Evolutionary conservation across 495 filamentous ascomycete species (phyloP), one percentile per base, ranked within the genome.

Genomic region (Tricharina praecox): DNA sequence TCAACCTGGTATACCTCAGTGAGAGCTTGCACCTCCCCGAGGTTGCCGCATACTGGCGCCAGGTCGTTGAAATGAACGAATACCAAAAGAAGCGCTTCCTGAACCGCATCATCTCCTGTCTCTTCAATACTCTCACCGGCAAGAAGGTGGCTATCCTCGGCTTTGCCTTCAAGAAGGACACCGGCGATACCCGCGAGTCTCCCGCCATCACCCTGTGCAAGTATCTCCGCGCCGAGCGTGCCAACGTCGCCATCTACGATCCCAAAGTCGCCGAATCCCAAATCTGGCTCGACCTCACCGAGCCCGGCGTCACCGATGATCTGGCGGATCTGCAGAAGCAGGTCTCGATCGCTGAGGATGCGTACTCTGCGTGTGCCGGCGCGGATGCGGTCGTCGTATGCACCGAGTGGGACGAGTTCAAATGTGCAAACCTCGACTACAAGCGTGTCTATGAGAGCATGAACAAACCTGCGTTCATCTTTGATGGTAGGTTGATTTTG

Each of bases 81-180:
- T 76, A 75, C 61, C 81, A 86, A 58, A 75, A 79, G 8, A 66
- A 73, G 23, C 73, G 82, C 0, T 85, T 83, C 56, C 67, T 73
- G 0, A 66, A 68, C 39, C 68, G 74, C 13, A 71, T 87, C 5
- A 72, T 85, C 45, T 63, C 64, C 20, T 73, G 75, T 39, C 68
- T 88, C 21, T 78, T 81, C 54, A 75, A 78, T 45, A 81, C 76
- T 3, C 66, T 86, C 0, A 69, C 71, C 1, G 71, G 72, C 15
- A 85, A 85, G 63, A 84, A 81, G 58, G 67, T 88, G 20, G 72
- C 79, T 1, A 58, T 88, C 3, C 68, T 92, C 1, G 84, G 84
- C 4, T 85, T 77, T 58, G 76, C 83, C 1, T 92, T 83, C 65
- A 88, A 92, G 67, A 81, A 85, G 57, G 69, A 83, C 52, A 88